These are phyloP conservation scores for Viola pubescens DNA, from an alignment of 441 rosid species.

Conservation along the genomic window DNA sequence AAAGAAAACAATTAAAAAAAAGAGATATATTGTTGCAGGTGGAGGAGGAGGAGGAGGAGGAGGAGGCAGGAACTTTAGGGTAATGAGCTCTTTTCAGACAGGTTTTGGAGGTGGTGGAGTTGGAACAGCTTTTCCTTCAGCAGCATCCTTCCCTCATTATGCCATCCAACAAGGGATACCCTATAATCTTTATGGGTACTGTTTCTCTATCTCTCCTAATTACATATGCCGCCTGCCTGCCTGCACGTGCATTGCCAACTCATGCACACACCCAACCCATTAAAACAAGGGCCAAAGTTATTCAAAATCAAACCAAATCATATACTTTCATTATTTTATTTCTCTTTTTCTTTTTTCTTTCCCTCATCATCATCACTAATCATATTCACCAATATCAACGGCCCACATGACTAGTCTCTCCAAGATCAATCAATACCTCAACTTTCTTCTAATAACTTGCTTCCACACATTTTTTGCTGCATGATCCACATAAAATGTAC, in stretches of 20 bases:
- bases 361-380: neutral
- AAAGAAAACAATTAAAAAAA: too few relatives aligned
- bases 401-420: too few relatives aligned
- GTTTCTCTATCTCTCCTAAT: slow-evolving; percentile 6
- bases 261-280: slow-evolving; percentile 23
- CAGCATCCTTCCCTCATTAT: slow-evolving; percentile 81
- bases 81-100: slow-evolving; percentile 59
- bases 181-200: slow-evolving; percentile 66
- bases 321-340: neutral
- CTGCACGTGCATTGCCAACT: slow-evolving; percentile 56
- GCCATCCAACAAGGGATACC: slow-evolving; percentile 83
- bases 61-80: slow-evolving; percentile 60
- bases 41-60: slow-evolving; percentile 40
- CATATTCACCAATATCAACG: too few relatives aligned
- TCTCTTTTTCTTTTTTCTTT: slow-evolving; percentile 8
- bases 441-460: too few relatives aligned
- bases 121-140: slow-evolving; percentile 64
- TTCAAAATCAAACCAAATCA: neutral
- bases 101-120: slow-evolving; percentile 58
- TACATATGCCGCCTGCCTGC: slow-evolving; percentile 22
- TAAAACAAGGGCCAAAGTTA: neutral
- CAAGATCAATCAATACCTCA: too few relatives aligned
- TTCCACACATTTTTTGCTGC: too few relatives aligned
- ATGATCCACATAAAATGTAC: too few relatives aligned
- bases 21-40: neutral